Evolutionary conservation across 371 early-diverging fungal genomes (phyloP).

Genomic region (Umbelopsis sp.): DNA sequence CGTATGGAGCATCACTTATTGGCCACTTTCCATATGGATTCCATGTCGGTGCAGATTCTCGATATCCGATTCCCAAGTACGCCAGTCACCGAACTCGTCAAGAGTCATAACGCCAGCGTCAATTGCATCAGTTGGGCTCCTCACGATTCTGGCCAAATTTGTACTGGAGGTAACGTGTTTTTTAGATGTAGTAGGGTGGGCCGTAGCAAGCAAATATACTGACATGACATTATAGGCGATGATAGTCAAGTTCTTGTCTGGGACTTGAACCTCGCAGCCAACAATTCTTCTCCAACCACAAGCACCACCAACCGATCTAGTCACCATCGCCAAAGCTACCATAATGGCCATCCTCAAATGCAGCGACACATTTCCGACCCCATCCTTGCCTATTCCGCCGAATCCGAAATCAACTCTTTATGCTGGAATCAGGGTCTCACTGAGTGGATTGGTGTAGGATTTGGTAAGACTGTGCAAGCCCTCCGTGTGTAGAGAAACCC

Average conservation of each 20-base stretch:
- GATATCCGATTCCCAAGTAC: slow-evolving; percentile 92
- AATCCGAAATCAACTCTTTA: slow-evolving; percentile 71
- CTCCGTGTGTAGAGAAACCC: slow-evolving; percentile 41
- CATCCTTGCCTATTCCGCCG: slow-evolving; percentile 70
- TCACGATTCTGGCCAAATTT: slow-evolving; percentile 67
- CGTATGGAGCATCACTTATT: slow-evolving; percentile 86
- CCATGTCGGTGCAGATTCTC: slow-evolving; percentile 76
- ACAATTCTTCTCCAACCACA: slow-evolving; percentile 22
- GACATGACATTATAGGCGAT: slow-evolving; percentile 52
- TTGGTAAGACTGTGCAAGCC: slow-evolving; percentile 69
- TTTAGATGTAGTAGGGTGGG: no score
- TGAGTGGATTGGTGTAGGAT: slow-evolving; percentile 80
- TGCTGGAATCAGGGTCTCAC: slow-evolving; percentile 70
- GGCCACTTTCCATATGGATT: slow-evolving; percentile 89
- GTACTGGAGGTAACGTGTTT: slow-evolving; percentile 65
- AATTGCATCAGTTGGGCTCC: slow-evolving; percentile 88
- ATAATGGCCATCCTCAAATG: slow-evolving; percentile 30
- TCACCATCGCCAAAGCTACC: slow-evolving; percentile 28
- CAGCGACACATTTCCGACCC: slow-evolving; percentile 62
- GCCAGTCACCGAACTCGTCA: slow-evolving; percentile 77
- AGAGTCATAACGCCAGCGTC: slow-evolving; percentile 77
- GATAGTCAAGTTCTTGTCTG: slow-evolving; percentile 81
- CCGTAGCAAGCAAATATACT: neutral
- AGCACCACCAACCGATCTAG: slow-evolving; percentile 30
- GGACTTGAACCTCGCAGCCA: slow-evolving; percentile 64